phyloP scores from a whole-genome alignment of 768 basidiomycete species.

The Guyanaporus albipodus region DNA sequence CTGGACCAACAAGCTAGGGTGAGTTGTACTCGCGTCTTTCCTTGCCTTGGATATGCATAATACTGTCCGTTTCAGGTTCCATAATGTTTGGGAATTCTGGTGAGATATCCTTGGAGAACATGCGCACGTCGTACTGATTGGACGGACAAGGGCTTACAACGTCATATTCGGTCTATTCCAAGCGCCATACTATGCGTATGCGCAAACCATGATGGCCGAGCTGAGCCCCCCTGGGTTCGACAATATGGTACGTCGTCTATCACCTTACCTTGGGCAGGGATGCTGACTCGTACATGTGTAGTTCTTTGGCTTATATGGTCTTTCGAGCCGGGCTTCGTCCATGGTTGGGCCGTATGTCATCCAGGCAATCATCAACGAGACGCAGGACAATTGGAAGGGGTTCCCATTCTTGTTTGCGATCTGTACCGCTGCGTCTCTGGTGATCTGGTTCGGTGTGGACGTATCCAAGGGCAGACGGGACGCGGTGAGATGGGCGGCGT shows the following conservation, averaged over 20 bases:
- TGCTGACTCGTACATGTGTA: conserved; percentile 22
- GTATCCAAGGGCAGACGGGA: conserved; percentile 58
- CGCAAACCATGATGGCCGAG: conserved; percentile 88
- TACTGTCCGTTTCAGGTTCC: conserved; percentile 44
- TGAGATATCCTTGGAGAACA: conserved; percentile 23
- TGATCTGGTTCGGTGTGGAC: conserved; percentile 77
- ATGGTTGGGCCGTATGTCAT: conserved; percentile 87
- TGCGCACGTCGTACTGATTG: not conserved
- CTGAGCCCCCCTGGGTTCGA: conserved; percentile 85
- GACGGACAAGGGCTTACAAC: conserved; percentile 68
- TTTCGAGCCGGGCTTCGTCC: conserved; percentile 81
- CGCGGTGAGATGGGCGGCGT: conserved; percentile 54
- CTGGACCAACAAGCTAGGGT: conserved; percentile 76
- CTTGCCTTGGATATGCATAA: conserved; percentile 4
- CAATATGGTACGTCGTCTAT: conserved; percentile 64
- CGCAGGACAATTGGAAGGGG: conserved; percentile 76
- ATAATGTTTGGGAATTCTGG: conserved; percentile 89
- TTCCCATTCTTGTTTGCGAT: conserved; percentile 82
- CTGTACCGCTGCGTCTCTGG: conserved; percentile 58
- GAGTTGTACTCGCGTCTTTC: conserved; percentile 13
- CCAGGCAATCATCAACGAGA: conserved; percentile 72
- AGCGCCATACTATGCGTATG: conserved; percentile 84
- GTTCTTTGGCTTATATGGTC: conserved; percentile 86
- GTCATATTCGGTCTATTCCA: conserved; percentile 78
- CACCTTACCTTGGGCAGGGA: too few species aligned